Evolutionary conservation across 2,329 filamentous ascomycete genomes (phyloP), one percentile per base, ranked within the genome.

Genomic region (Aspergillus versicolor): DNA sequence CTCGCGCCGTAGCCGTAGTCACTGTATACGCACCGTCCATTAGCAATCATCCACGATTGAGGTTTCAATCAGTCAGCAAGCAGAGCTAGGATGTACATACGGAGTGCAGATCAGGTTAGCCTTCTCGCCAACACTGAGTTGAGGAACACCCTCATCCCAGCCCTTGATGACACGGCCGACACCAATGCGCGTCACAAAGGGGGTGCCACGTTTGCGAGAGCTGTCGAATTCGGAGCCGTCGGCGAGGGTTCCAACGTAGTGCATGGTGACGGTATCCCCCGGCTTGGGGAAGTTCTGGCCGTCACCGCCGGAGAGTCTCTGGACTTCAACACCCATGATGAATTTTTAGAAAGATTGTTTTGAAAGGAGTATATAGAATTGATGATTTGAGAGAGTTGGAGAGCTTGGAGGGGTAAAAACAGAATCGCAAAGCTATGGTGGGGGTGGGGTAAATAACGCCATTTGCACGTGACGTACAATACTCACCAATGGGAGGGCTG

Each of bases 61-160:
- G 27, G 27, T 12, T 38, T 22, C 5, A 13, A 24, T 37, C 9
- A 32, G 15, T 30, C 30, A 37, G 9, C 21, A 27, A 5, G 7
- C 30, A 51, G 21, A 38, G 17, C 54, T 60, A 11, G 24, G 11
- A 38, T 27, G 42, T 27, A 71, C 83, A 74, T 82, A 92, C 88
- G 84, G 82, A 62, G 87, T 84, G 72, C 97, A 97, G 66, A 87
- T 88, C 63, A 99, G 82, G 50, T 85, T 90, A 54, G 91, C 88
- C 81, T 91, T 93, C 84, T 97, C 93, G 73, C 93, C 92, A 58
- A 96, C 81, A 73, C 88, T 88, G 92, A 99, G 97, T 72, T 86
- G 81, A 48, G 81, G 78, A 53, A 97, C 92, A 65, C 89, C 92
- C 78, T 96, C 88, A 70, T 91, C 92, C 91, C 85, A 95, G 66